Percentiles rank a stretch among this genome's conserved stretches.
Evolutionary conservation across 441 rosid genomes (phyloP).

Genomic region (Erodium chrysanthum): DNA sequence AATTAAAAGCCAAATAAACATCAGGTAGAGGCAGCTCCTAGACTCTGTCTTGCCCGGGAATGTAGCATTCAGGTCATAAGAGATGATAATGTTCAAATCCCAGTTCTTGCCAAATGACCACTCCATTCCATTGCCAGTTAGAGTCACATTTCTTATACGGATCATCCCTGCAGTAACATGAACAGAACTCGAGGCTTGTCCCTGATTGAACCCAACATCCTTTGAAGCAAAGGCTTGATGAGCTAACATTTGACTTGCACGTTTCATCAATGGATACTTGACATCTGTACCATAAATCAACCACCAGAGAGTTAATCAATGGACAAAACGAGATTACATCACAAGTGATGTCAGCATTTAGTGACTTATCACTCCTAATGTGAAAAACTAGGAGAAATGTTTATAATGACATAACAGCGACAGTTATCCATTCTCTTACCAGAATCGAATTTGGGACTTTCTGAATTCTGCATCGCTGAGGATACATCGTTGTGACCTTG

Average conservation of each 20-base stretch:
- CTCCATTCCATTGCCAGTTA: conserved; percentile 35
- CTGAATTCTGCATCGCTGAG: conserved; percentile 41
- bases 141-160: conserved; percentile 46
- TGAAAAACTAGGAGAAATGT: neutral
- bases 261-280: conserved; percentile 58
- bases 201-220: conserved; percentile 50
- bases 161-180: conserved; percentile 86
- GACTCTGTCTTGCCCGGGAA: conserved; percentile 39
- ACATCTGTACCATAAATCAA: conserved; percentile 31
- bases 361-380: neutral
- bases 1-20: conserved; percentile 58
- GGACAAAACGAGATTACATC: neutral
- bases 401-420: no score
- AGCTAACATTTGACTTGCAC: conserved; percentile 61
- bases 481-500: conserved; percentile 39
- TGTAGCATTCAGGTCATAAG: conserved; percentile 21
- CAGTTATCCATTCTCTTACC: conserved; percentile 31
- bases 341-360: neutral
- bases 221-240: conserved; percentile 74
- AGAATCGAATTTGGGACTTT: conserved; percentile 30
- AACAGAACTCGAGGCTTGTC: conserved; percentile 68
- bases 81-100: conserved; percentile 46
- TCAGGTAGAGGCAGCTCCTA: conserved; percentile 40
- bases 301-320: conserved; percentile 10
- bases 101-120: conserved; percentile 63